Conservation (phyloP, 495 filamentous ascomycete genomes). For the Aspergillus carlsbadensis region DNA sequence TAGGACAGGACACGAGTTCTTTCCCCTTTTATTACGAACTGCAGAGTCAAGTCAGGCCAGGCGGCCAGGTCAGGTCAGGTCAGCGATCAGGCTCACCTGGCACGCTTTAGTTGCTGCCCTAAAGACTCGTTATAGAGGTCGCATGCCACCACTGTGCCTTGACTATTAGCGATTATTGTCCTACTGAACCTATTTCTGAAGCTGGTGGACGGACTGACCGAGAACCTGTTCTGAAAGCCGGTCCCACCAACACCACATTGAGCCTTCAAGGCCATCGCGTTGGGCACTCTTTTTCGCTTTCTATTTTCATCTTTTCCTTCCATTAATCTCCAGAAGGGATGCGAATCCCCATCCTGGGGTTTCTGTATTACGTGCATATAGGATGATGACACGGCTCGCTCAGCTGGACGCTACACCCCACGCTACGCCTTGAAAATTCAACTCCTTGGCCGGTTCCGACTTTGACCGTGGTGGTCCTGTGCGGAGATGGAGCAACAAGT, state of each 20-base stretch:
- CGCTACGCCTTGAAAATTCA: constrained; percentile 12
- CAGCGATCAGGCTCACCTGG: too few relatives aligned
- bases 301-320: neutral
- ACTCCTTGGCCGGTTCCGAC: constrained; percentile 3
- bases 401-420: constrained; percentile 29
- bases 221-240: too few relatives aligned
- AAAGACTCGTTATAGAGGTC: neutral
- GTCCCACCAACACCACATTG: too few relatives aligned
- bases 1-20: neutral
- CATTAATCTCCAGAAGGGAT: neutral
- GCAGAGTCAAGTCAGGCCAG: neutral
- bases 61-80: too few relatives aligned
- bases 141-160: neutral
- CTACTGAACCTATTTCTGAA: neutral
- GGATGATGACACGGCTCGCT: constrained; percentile 27
- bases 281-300: neutral
- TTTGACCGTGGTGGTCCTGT: constrained; percentile 6
- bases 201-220: too few relatives aligned
- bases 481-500: constrained; percentile 15
- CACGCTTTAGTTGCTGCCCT: neutral
- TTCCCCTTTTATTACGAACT: constrained; percentile 12
- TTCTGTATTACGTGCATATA: constrained; percentile 24
- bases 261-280: too few relatives aligned
- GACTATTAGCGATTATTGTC: constrained; percentile 3
- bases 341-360: constrained; percentile 3